Evolutionary conservation across 2,329 filamentous ascomycete genomes (phyloP).

Genomic region (Curvularia sp.): DNA sequence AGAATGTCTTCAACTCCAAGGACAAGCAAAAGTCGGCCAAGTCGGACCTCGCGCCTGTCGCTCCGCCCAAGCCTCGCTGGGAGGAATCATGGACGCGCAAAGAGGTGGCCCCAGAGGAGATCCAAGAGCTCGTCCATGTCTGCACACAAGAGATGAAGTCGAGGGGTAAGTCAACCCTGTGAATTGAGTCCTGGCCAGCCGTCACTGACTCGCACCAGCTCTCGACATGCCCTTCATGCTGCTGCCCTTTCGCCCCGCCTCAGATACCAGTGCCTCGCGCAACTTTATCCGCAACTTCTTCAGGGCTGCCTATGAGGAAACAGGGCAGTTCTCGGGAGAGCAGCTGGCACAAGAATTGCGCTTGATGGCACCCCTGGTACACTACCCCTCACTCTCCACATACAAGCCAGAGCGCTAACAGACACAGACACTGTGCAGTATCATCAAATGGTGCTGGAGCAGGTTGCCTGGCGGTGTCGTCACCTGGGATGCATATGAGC

Average conservation of each 20-base stretch:
- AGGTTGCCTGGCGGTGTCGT: slow-evolving; percentile 89
- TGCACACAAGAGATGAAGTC: slow-evolving; percentile 93
- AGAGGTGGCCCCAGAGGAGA: slow-evolving; percentile 84
- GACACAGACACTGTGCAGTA: slow-evolving; percentile 82
- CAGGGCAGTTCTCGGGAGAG: slow-evolving; percentile 68
- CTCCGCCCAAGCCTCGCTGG: slow-evolving; percentile 76
- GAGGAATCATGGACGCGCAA: slow-evolving; percentile 86
- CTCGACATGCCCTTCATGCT: slow-evolving; percentile 92
- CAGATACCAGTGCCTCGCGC: slow-evolving; percentile 88
- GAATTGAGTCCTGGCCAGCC: not conserved
- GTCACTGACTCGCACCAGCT: slow-evolving; percentile 59
- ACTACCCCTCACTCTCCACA: slow-evolving; percentile 30
- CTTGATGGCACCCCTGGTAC: slow-evolving; percentile 91
- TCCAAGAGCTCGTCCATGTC: slow-evolving; percentile 82
- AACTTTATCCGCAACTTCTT: slow-evolving; percentile 95
- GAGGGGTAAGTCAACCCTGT: slow-evolving; percentile 69
- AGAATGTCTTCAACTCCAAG: slow-evolving; percentile 49
- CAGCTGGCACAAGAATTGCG: slow-evolving; percentile 82
- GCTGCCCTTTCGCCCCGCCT: slow-evolving; percentile 90
- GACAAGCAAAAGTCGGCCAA: slow-evolving; percentile 44
- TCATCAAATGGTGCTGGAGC: slow-evolving; percentile 99
- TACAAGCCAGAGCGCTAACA: slow-evolving; percentile 24
- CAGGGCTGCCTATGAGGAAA: slow-evolving; percentile 67
- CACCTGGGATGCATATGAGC: slow-evolving; percentile 95
- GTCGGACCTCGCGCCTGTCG: slow-evolving; percentile 34